A percentile compares a stretch with the other conserved stretches of the same genome.
Evolutionary conservation across 1,139 yeast species (phyloP).

Genomic region (Saccharomycopsis hybrid): DNA sequence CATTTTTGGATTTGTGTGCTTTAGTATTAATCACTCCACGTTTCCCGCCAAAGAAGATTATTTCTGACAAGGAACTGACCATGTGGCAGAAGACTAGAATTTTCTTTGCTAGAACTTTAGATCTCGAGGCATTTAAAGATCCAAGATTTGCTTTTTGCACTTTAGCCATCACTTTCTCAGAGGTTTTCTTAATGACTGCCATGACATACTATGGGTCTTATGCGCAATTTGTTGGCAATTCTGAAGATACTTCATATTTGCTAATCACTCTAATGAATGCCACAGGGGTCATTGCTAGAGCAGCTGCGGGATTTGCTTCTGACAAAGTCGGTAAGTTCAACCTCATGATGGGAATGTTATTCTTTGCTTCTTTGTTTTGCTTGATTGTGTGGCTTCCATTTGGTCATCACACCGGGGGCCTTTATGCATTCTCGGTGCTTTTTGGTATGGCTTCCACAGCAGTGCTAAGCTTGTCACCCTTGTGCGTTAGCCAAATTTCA

Average conservation of each 20-base stretch:
- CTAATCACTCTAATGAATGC: conserved; percentile 53
- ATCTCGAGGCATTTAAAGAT: conserved; percentile 31
- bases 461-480: conserved; percentile 41
- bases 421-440: conserved; percentile 41
- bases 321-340: conserved; percentile 57
- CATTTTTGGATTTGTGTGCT: conserved; percentile 36
- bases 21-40: conserved; percentile 45
- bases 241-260: conserved; percentile 44
- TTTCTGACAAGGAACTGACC: conserved; percentile 11
- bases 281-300: conserved; percentile 52
- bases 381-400: conserved; percentile 50
- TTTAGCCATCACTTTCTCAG: conserved; percentile 42
- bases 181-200: conserved; percentile 47
- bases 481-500: conserved; percentile 55
- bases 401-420: conserved; percentile 34
- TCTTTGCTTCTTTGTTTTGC: conserved; percentile 36
- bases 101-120: conserved; percentile 7
- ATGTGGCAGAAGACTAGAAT: background rate
- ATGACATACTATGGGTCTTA: conserved; percentile 52
- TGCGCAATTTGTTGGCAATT: conserved; percentile 46
- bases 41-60: conserved; percentile 23
- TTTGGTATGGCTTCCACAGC: conserved; percentile 51
- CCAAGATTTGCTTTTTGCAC: conserved; percentile 35
- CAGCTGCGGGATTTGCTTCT: conserved; percentile 46
- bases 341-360: conserved; percentile 39